Percentiles rank a stretch among this genome's conserved stretches.
Evolutionary conservation across 176 grass and related monocot genomes (phyloP).

Genomic region (Miscanthus lutarioriparius): DNA sequence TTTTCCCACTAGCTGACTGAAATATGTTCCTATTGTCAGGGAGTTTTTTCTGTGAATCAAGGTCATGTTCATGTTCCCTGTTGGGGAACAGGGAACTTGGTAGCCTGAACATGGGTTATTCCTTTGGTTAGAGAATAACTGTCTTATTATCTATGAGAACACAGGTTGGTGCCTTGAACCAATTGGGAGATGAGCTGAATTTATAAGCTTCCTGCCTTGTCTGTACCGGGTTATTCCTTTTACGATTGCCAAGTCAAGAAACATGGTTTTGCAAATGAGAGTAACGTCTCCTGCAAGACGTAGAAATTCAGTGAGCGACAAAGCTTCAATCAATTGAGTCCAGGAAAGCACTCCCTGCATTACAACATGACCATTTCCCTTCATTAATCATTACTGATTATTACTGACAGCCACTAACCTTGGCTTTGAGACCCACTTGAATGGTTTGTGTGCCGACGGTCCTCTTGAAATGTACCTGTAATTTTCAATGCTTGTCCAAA

Average conservation of each 20-base stretch:
- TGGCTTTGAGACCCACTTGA: neutral
- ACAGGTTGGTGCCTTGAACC: neutral
- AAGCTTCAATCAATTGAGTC: neutral
- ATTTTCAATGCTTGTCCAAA: no score
- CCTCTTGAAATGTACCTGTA: neutral
- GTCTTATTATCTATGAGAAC: neutral
- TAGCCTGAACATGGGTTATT: neutral
- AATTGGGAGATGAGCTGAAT: slow-evolving; percentile 2
- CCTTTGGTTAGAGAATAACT: neutral
- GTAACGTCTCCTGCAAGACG: neutral
- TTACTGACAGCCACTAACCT: neutral
- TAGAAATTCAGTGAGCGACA: neutral
- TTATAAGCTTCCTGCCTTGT: neutral
- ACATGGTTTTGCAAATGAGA: neutral
- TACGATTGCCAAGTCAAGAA: neutral
- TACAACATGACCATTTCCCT: neutral
- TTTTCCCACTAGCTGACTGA: no score
- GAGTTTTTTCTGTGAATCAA: neutral
- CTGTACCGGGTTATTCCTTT: neutral
- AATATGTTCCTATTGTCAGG: no score
- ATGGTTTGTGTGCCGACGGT: neutral
- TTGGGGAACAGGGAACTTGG: neutral
- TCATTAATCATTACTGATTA: neutral
- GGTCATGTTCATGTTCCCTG: neutral
- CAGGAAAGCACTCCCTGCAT: neutral